Evolutionary conservation across 73 alveolate species (phyloP).

Genomic region (Paramecium sexaurelia): DNA sequence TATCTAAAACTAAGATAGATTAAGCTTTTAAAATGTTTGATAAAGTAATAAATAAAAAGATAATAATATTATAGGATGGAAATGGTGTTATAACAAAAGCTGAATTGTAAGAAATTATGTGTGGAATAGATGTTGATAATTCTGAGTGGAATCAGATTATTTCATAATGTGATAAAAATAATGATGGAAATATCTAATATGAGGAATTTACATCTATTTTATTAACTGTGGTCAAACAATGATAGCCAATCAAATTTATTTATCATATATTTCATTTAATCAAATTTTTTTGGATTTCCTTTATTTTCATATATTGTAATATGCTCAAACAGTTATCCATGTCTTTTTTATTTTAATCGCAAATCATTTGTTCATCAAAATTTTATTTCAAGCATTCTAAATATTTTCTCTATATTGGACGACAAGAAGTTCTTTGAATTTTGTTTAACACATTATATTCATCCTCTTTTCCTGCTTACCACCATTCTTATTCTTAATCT

Average conservation of each 20-base stretch:
- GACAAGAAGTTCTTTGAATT: not conserved
- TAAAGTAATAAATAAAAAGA: not conserved
- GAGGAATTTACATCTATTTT: conserved; percentile 44
- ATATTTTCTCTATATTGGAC: conserved; percentile 28
- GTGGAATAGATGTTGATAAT: conserved; percentile 50
- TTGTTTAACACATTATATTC: conserved; percentile 11
- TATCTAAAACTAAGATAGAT: conserved; percentile 22
- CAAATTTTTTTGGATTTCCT: not conserved
- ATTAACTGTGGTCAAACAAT: not conserved
- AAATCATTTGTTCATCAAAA: conserved; percentile 1
- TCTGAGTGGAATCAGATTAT: conserved; percentile 22
- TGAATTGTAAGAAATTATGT: conserved; percentile 37
- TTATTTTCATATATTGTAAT: not conserved
- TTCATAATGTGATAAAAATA: conserved; percentile 54
- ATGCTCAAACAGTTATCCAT: not conserved
- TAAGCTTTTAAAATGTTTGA: conserved; percentile 47
- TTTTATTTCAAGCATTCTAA: conserved; percentile 7
- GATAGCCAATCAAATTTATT: not conserved
- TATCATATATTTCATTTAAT: not conserved
- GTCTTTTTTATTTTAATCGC: not conserved
- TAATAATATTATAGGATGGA: conserved; percentile 46
- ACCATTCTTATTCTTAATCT: conserved; percentile 37
- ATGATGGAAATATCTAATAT: conserved; percentile 60
- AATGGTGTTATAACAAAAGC: conserved; percentile 36
- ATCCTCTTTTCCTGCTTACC: conserved; percentile 54